Percentiles rank a stretch among this genome's conserved stretches.
Conservation (phyloP, 176 grass and related monocot species). For the Carex cristatella region DNA sequence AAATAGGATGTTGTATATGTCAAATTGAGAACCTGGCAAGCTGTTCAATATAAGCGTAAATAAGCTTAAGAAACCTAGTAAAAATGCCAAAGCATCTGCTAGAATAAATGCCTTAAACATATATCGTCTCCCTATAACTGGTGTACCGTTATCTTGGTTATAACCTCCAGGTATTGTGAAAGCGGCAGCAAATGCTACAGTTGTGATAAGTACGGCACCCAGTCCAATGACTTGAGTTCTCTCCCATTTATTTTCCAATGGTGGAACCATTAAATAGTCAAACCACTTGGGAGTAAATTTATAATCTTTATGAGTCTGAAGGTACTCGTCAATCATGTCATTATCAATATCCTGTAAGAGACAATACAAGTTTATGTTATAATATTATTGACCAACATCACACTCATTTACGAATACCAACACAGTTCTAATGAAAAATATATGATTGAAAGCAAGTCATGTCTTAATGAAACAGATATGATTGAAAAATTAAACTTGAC, state of each 20-base stretch:
- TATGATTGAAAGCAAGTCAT: too few relatives aligned
- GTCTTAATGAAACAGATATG: too few relatives aligned
- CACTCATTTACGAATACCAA: too few relatives aligned
- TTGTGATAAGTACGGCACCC: not conserved
- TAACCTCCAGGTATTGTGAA: not conserved
- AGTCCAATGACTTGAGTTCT: not conserved
- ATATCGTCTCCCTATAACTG: not conserved
- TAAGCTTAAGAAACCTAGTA: not conserved
- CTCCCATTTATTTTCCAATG: not conserved
- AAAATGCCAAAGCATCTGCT: not conserved
- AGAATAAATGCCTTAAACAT: not conserved
- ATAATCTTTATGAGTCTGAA: not conserved
- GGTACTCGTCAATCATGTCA: not conserved
- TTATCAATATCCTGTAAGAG: not conserved
- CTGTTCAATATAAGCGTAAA: not conserved
- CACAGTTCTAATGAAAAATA: too few relatives aligned
- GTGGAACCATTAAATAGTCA: not conserved
- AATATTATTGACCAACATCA: too few relatives aligned
- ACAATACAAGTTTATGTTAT: too few relatives aligned
- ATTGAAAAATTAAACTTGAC: too few relatives aligned
- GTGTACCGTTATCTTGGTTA: not conserved
- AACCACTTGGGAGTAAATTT: not conserved
- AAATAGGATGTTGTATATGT: too few relatives aligned
- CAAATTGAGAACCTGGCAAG: too few relatives aligned
- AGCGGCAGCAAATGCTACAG: not conserved